Evolutionary conservation across 2,329 filamentous ascomycete genomes (phyloP), one percentile per base, ranked within the genome.

Genomic region (Cytospora paraplurivora): DNA sequence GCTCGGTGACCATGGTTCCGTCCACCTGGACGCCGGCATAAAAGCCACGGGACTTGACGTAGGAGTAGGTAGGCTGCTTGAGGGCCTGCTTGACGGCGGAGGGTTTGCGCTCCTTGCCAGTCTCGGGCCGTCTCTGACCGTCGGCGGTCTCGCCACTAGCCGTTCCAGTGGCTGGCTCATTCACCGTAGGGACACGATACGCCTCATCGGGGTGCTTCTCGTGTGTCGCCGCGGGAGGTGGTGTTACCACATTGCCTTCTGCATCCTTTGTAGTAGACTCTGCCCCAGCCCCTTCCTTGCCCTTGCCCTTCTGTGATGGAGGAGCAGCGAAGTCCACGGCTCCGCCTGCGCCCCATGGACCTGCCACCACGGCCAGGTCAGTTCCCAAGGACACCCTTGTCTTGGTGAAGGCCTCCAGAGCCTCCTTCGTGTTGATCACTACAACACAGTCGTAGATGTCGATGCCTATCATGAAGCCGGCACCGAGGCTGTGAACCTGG

Each of bases 371-470:
- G 66, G 89, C 89, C 38, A 96, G 79, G 71, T 95, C 91, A 41
- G 88, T 89, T 3, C 92, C 92, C 0, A 96, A 77, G 1, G 90
- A 93, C 67, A 91, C 87, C 15, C 92, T 85, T 1, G 91, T 82
- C 63, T 85, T 86, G 65, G 88, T 90, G 74, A 96, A 96, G 0
- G 90, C 89, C 17, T 89, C 85, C 50, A 96, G 79, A 0, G 92
- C 92, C 68, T 90, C 84, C 50, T 85, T 81, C 4, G 85, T 90
- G 77, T 96, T 96, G 75, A 96, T 93, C 41, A 96, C 89, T 32
- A 93, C 86, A 3, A 96, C 91, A 69, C 91, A 95, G 74, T 96
- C 92, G 77, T 95, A 96, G 34, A 96, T 92, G 74, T 96, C 92
- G 13, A 94, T 84, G 13, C 92, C 92, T 1, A 91, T 85, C 65